Evolutionary conservation across 2,329 filamentous ascomycete genomes (phyloP).

Genomic region (Talaromyces sp.): DNA sequence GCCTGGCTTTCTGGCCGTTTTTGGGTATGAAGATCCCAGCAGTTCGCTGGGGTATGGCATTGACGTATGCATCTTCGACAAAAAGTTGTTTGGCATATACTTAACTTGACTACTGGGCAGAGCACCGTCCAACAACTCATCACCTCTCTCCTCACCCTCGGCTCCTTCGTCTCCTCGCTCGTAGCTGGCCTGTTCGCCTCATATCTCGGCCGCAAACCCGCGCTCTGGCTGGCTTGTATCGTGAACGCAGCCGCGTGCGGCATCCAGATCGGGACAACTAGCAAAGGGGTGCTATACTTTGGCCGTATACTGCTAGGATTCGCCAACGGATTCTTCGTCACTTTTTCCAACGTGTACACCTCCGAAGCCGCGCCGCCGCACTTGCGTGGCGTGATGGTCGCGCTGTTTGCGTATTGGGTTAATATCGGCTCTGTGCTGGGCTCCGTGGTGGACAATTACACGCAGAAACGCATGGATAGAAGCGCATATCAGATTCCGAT

Average conservation of each 20-base stretch:
- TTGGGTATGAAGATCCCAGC: slow-evolving; percentile 42
- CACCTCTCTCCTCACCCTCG: slow-evolving; percentile 47
- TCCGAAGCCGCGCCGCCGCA: slow-evolving; percentile 45
- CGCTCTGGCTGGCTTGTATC: slow-evolving; percentile 44
- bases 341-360: slow-evolving; percentile 44
- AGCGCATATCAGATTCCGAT: slow-evolving; percentile 21
- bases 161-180: slow-evolving; percentile 46
- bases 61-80: not conserved
- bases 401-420: slow-evolving; percentile 37
- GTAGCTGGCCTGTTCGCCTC: slow-evolving; percentile 43
- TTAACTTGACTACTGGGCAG: slow-evolving; percentile 16
- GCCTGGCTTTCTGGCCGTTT: slow-evolving; percentile 48
- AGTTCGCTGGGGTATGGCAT: slow-evolving; percentile 19
- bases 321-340: slow-evolving; percentile 41
- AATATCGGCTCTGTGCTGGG: slow-evolving; percentile 17
- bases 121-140: slow-evolving; percentile 49
- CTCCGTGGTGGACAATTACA: slow-evolving; percentile 17
- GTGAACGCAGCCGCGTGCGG: slow-evolving; percentile 40
- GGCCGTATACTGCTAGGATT: slow-evolving; percentile 42
- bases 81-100: too few species aligned
- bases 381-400: slow-evolving; percentile 44
- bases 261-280: slow-evolving; percentile 40
- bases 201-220: slow-evolving; percentile 42
- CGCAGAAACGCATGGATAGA: slow-evolving; percentile 24
- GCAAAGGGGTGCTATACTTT: slow-evolving; percentile 38